Conservation (phyloP, 192 early-diverging fungal genomes). For the Coemansia furcata region DNA sequence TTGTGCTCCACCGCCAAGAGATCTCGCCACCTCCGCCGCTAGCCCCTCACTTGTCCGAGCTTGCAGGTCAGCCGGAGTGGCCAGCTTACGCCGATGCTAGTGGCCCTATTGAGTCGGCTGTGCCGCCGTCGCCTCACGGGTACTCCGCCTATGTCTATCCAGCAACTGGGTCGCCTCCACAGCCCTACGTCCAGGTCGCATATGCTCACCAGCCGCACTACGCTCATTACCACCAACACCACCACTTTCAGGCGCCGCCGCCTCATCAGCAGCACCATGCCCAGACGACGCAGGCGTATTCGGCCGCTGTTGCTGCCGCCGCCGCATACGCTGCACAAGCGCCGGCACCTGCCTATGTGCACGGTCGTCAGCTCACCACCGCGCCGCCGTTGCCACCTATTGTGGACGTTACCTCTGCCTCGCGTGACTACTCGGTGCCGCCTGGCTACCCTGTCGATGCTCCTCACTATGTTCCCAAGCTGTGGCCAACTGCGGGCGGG, state of each 20-base stretch:
- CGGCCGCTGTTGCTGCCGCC: background rate
- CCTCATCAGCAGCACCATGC: constrained; percentile 11
- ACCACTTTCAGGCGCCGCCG: constrained; percentile 13
- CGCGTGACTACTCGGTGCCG: constrained; percentile 7
- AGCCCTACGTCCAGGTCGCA: constrained; percentile 2
- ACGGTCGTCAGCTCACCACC: constrained; percentile 2
- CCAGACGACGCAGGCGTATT: constrained; percentile 12
- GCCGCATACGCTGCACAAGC: background rate
- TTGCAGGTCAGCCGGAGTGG: constrained; percentile 14
- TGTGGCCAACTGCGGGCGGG: constrained; percentile 6
- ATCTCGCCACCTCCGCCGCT: constrained; percentile 7
- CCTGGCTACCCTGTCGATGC: background rate
- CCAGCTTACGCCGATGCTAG: constrained; percentile 7
- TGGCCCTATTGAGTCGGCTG: constrained; percentile 4
- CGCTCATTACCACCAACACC: constrained; percentile 12
- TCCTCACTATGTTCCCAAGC: constrained; percentile 1
- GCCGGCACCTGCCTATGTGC: background rate
- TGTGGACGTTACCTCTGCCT: background rate
- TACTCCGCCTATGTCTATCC: background rate
- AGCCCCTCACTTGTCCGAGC: constrained; percentile 14
- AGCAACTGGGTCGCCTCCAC: background rate
- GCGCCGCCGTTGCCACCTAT: constrained; percentile 7
- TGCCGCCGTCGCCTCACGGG: constrained; percentile 1
- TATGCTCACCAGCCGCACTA: constrained; percentile 18
- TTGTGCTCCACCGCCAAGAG: constrained; percentile 1